A percentile compares a stretch with the other conserved stretches of the same genome.
Conservation (phyloP, 169 alveolate genomes). For the Eimeria zaria region DNA sequence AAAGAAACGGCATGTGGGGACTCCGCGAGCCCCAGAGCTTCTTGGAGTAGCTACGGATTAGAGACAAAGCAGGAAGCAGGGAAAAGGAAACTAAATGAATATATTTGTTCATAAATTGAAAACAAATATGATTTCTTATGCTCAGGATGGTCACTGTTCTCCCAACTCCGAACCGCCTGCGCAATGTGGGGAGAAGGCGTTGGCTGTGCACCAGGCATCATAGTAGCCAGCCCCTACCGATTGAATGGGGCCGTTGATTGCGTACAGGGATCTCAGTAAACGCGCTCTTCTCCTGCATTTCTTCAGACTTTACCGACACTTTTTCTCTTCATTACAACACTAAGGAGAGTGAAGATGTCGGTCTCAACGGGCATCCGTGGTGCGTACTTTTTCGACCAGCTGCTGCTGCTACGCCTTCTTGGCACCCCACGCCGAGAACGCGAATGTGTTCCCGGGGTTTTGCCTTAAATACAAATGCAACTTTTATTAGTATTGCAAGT, state of each 20-base stretch:
- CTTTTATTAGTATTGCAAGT: neutral
- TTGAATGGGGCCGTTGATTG: neutral
- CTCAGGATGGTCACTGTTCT: neutral
- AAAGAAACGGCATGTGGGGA: neutral
- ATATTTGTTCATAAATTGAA: neutral
- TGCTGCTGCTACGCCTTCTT: neutral
- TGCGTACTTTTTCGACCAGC: neutral
- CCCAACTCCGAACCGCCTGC: neutral
- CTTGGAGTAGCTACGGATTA: too few relatives aligned
- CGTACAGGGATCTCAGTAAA: neutral
- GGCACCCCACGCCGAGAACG: constrained; percentile 17
- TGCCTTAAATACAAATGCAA: neutral
- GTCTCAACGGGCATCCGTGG: constrained; percentile 70
- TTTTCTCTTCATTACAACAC: neutral
- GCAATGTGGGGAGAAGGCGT: constrained; percentile 46
- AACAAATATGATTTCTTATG: neutral
- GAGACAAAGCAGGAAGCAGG: neutral
- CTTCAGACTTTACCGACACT: neutral
- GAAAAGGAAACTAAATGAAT: neutral
- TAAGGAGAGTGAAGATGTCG: constrained; percentile 55
- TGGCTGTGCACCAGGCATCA: neutral
- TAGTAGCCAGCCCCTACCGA: constrained; percentile 34
- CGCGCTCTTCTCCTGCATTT: neutral
- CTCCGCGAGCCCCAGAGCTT: neutral
- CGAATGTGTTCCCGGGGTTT: neutral